Conservation (phyloP, 2,329 filamentous ascomycete genomes). For the Talaromyces amestolkiae region DNA sequence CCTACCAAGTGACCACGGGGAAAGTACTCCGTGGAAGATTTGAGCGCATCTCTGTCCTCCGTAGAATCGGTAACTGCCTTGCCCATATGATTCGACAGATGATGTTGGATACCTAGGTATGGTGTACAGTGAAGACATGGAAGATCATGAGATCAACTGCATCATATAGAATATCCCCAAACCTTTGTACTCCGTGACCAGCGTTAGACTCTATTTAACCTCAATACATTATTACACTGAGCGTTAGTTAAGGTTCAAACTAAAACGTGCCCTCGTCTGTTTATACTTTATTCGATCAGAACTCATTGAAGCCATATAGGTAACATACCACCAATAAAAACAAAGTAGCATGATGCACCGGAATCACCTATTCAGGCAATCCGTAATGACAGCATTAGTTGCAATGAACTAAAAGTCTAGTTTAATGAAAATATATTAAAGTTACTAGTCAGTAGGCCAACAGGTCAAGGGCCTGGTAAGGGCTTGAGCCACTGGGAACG, state of each 20-base stretch:
- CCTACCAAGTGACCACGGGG: not conserved
- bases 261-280: not conserved
- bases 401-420: not conserved
- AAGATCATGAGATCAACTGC: constrained; percentile 5
- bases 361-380: not conserved
- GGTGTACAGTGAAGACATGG: not conserved
- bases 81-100: not conserved
- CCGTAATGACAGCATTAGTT: not conserved
- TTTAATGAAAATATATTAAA: not conserved
- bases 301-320: not conserved
- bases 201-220: not conserved
- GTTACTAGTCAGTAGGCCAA: not conserved
- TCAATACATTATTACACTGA: not conserved
- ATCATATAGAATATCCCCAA: not conserved
- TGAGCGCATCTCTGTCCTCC: not conserved
- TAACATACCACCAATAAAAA: not conserved
- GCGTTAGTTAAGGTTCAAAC: not conserved
- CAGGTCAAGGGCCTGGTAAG: not conserved
- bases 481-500: constrained; percentile 5
- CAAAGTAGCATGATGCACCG: not conserved
- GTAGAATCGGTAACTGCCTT: not conserved
- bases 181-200: not conserved
- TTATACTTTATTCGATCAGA: constrained; percentile 3
- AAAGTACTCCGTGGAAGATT: not conserved
- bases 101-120: not conserved